These are phyloP conservation scores for Cladosporium sp. DNA, from an alignment of 2,329 filamentous ascomycete genomes.

Conservation along the genomic window DNA sequence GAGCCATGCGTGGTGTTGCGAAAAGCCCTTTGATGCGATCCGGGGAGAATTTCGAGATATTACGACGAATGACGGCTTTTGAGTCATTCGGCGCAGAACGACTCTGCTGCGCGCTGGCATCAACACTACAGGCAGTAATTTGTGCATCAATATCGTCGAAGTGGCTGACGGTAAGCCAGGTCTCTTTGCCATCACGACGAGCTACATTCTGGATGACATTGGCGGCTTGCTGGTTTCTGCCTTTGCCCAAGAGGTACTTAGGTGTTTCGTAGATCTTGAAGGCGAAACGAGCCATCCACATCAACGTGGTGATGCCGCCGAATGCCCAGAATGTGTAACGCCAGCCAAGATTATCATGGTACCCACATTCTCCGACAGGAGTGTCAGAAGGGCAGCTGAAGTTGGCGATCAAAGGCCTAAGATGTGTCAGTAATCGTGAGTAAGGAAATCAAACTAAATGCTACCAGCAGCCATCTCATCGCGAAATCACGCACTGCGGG, in stretches of 20 bases:
- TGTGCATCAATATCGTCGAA: slow-evolving; percentile 1
- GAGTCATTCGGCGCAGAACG: neutral
- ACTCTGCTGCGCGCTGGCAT: neutral
- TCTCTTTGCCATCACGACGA: neutral
- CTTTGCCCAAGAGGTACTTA: slow-evolving; percentile 1
- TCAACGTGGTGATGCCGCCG: slow-evolving; percentile 1
- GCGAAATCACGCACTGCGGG: no score
- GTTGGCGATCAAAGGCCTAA: neutral
- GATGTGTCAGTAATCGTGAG: no score
- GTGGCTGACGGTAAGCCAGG: slow-evolving; percentile 2
- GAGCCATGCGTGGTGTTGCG: neutral
- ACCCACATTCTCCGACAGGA: neutral
- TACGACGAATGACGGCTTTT: neutral
- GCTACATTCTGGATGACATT: neutral
- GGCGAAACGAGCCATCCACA: slow-evolving; percentile 1
- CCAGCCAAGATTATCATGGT: slow-evolving; percentile 65
- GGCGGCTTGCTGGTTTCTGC: neutral
- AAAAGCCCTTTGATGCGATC: neutral
- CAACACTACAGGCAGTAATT: neutral
- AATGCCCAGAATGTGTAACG: slow-evolving; percentile 48
- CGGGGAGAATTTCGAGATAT: neutral
- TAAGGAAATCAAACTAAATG: no score
- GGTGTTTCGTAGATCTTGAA: slow-evolving; percentile 5
- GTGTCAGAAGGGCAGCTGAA: slow-evolving; percentile 48
- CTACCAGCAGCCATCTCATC: no score